Base-by-base conservation (phyloP, 257 asterid species). In the Forsythia suspensa region DNA sequence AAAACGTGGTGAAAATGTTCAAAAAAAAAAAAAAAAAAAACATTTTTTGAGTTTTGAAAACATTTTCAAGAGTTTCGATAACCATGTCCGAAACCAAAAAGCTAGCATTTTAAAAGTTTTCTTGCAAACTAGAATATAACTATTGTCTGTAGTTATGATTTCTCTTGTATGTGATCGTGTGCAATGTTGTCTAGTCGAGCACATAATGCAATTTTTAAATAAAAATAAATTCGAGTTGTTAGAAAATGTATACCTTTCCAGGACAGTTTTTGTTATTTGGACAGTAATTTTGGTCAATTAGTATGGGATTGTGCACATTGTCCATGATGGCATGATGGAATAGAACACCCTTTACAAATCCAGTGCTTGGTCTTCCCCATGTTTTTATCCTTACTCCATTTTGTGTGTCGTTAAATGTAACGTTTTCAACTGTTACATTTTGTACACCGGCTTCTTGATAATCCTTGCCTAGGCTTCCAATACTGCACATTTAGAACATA, bases 261-360 rank as follows among this genome's bases (percentile, higher is more conserved):
- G 94, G 92, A 57, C 94, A 88, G 39, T 84, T 79, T 65, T 43
- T 70, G 75, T 82, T 73, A 55, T 44, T 36, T 7, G 93, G 93
- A 80, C 95, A 92, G 74, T 92, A 92, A 75, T 92, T 82, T 61
- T 92, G 95, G 86, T 92, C 95, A 16, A 92, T 90, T 0, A 92
- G 81, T 9, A 92, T 89, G 24, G 97, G 92, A 75, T 92, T 92
- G 38, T 85, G 79, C 72, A 90, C 94, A 81, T 89, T 81, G 48
- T 70, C 73, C 96, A 91, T 91, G 2, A 59, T 79, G 55, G 81
- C 88, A 84, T 86, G 85, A 75, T 89, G 88, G 52, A 91, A 91
- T 0, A 86, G 5, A 8, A 91, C 82, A 79, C 82, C 76, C 71
- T 70, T 82, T 10, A 84, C 90, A 52, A 88, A 91, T 8, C 92